Percentiles rank a stretch among this genome's conserved stretches.
Evolutionary conservation across 768 basidiomycete species (phyloP).

Genomic region (Lyophyllum semitale): DNA sequence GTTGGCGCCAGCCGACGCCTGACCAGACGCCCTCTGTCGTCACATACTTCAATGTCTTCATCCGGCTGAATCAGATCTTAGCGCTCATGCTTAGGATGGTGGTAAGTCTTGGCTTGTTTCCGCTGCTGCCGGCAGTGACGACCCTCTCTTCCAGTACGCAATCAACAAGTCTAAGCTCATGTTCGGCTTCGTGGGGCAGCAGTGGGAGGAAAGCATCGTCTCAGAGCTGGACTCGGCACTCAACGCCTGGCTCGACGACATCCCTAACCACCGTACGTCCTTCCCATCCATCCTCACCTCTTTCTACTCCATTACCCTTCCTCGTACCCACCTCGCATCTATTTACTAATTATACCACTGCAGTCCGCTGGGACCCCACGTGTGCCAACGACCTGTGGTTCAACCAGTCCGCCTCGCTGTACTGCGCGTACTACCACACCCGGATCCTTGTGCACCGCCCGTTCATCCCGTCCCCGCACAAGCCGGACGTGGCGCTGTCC

Average conservation of each 20-base stretch:
- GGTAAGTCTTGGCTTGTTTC: slow-evolving; percentile 34
- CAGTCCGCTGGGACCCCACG: slow-evolving; percentile 55
- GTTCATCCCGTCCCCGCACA: slow-evolving; percentile 65
- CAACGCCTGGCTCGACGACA: slow-evolving; percentile 66
- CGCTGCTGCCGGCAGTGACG: not conserved
- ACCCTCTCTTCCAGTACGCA: slow-evolving; percentile 57
- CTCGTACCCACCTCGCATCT: no score
- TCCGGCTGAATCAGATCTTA: slow-evolving; percentile 66
- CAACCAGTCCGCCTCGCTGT: slow-evolving; percentile 64
- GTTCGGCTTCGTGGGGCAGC: slow-evolving; percentile 57
- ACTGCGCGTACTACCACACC: slow-evolving; percentile 50
- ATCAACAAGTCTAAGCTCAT: slow-evolving; percentile 73
- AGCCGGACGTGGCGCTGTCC: slow-evolving; percentile 39
- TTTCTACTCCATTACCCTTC: no score
- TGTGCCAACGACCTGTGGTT: slow-evolving; percentile 45
- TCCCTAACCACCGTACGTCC: slow-evolving; percentile 58
- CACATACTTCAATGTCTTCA: slow-evolving; percentile 53
- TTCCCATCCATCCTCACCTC: not conserved
- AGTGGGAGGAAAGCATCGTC: slow-evolving; percentile 72
- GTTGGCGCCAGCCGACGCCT: slow-evolving; percentile 67
- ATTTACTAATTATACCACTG: no score
- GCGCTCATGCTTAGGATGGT: slow-evolving; percentile 67
- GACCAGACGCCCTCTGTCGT: slow-evolving; percentile 54
- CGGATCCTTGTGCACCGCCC: slow-evolving; percentile 79
- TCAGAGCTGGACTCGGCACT: slow-evolving; percentile 71